These are phyloP conservation scores for Aureobasidium sp. DNA, from an alignment of 2,329 filamentous ascomycete species.

Conservation along the genomic window DNA sequence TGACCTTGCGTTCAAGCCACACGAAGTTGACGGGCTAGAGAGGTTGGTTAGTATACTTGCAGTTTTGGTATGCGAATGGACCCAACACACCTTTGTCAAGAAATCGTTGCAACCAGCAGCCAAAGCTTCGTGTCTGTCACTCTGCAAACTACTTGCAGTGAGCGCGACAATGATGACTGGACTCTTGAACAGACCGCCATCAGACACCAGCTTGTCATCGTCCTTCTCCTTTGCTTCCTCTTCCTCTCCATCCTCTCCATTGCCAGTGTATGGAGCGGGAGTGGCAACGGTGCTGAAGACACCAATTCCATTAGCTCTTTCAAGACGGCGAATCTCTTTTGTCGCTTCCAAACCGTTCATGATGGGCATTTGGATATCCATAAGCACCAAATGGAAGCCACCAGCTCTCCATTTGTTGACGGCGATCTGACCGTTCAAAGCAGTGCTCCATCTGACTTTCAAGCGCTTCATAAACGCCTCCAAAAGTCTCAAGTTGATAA, in stretches of 20 bases:
- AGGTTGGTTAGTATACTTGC: neutral
- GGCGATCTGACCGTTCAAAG: slow-evolving; percentile 87
- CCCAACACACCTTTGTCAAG: slow-evolving; percentile 60
- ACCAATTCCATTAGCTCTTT: slow-evolving; percentile 84
- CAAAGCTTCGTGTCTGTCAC: slow-evolving; percentile 87
- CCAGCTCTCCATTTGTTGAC: slow-evolving; percentile 88
- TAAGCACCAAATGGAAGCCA: slow-evolving; percentile 90
- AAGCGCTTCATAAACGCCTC: slow-evolving; percentile 93
- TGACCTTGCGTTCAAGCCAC: slow-evolving; percentile 95
- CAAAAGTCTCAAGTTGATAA: slow-evolving; percentile 88
- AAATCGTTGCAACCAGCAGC: slow-evolving; percentile 98
- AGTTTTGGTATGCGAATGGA: neutral
- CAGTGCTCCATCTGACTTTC: slow-evolving; percentile 95
- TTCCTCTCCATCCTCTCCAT: slow-evolving; percentile 24
- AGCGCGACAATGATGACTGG: slow-evolving; percentile 96
- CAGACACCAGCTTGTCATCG: slow-evolving; percentile 60
- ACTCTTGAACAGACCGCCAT: slow-evolving; percentile 69
- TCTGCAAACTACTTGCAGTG: slow-evolving; percentile 88
- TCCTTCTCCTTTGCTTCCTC: slow-evolving; percentile 42
- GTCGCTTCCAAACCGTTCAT: slow-evolving; percentile 96
- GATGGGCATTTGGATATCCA: slow-evolving; percentile 96
- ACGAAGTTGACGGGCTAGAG: slow-evolving; percentile 80
- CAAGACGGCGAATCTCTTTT: slow-evolving; percentile 82
- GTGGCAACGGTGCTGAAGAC: slow-evolving; percentile 55
- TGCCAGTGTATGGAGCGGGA: slow-evolving; percentile 21